Evolutionary conservation across 108 stramenopile species (phyloP), one percentile per base, ranked within the genome.

Genomic region (Conticribra weissflogii): DNA sequence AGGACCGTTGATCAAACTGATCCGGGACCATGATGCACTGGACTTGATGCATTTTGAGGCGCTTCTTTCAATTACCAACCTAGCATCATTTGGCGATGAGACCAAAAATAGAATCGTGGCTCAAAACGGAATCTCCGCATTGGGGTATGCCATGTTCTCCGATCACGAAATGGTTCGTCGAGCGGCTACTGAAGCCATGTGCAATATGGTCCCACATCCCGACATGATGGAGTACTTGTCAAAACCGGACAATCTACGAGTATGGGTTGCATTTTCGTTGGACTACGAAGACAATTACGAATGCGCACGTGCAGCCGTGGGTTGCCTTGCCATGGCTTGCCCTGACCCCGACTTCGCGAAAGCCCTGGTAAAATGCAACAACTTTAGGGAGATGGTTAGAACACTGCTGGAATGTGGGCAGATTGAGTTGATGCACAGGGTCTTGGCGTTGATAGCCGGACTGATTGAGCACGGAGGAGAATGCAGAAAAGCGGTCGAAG

Each of bases 41-140:
- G 94, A 97, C 66, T 83, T 99, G 32, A 89, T 88, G 78, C 91
- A 90, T 53, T 99, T 99, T 56, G 98, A 99, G 79, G 93, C 94
- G 2, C 82, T 98, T 21, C 49, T 99, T 64, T 83, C 97, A 8
- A 62, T 99, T 33, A 98, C 98, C 18, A 99, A 99, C 66, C 76
- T 99, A 3, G 96, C 86, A 34, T 82, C 84, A n/a, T 71, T 86
- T 48, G 93, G 91, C 47, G 84, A 95, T 22, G 89, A 93, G 53
- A 94, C 94, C 4, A 94, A 97, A 78, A 87, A 92, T 53, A 81
- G 88, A 27, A 85, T 98, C 32, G 84, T 90, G 12, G 81, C 85
- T 0, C 95, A 97, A 54, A 89, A 89, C 57, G 97, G 95, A 12
- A 86, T 96, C 30, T 53, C 82, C 8, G 58, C 77, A 9, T 67